Base-by-base conservation (phyloP, 441 rosid species). In the Viola pubescens region DNA sequence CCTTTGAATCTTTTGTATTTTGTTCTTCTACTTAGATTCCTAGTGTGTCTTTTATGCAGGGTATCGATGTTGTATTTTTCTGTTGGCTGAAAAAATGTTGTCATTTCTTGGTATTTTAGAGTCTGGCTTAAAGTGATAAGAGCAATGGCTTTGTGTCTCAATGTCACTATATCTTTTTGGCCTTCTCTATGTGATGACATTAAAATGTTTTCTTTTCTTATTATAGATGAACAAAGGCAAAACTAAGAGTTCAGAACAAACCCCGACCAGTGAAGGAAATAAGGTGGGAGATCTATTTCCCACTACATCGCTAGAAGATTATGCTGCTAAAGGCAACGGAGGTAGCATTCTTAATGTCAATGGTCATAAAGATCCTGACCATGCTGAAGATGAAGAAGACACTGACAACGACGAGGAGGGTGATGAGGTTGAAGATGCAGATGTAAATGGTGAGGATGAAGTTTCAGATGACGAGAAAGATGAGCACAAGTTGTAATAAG, bases 251-350 rank as follows among this genome's bases (percentile, higher is more conserved):
- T 62, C 86, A 34, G 75, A 65, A 11, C 83, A 75, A 64, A 16
- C 56, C 4, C 71, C 73, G 3, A 46, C 76, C 41, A 75, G 73
- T 54, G 82, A 77, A 58, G 85, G 78, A 45, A 83, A 72, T 66
- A 86, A 83, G 75, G 98, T 87, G 40, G 95, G 96, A 54, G 96
- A 85, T 40, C 66, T 88, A 65, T 91, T 86, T 75, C 95, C 95
- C 7, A 62, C 85, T 16, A 70, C 82, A 69, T 82, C 96, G 4
- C 94, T 91, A 13, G 96, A 91, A 63, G 86, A 79, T 54, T 88
- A 91, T 74, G 94, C 91, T 58, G 77, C 73, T 51, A 81, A 84
- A 9, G 76, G 80, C 34, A 26, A 26, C 62, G 63, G 73, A 71
- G 73, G 59, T 57, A 68, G 52, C 6, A 70, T 58, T 52, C 54